Evolutionary conservation across 2,329 filamentous ascomycete species (phyloP), one percentile per base, ranked within the genome.

Genomic region (Trichoderma sp.): DNA sequence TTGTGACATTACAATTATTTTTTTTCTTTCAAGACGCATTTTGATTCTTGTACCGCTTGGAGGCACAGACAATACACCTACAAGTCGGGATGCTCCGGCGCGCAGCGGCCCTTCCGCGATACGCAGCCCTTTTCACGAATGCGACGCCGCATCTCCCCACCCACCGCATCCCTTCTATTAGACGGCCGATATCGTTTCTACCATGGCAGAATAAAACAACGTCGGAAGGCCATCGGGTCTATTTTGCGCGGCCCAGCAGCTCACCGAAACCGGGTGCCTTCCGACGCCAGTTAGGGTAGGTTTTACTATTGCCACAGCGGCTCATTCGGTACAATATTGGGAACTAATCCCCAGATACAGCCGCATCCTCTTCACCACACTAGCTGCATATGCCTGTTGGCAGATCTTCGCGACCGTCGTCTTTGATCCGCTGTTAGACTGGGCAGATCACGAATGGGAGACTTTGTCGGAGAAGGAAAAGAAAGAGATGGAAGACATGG

Each of bases 371-470:
- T 75, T 81, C 37, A 76, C 79, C 6, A 75, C 75, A 5, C 66
- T 79, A 14, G 72, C 79, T 13, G 71, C 77, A 49, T 78, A 81
- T 54, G 70, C 79, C 2, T 82, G 81, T 71, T 85, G 78, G 72
- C 75, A 81, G 43, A 74, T 84, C 39, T 86, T 85, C 74, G 76
- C 76, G 30, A 78, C 76, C 11, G 73, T 83, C n/a, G 81, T 87
- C 18, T 75, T 86, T 26, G 81, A 81, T 65, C 82, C 83, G 1
- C 70, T 87, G 2, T 76, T 80, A 54, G 78, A 79, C 63, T 81
- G 78, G 75, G 74, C 81, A 16, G 81, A 84, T 37, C 78, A 80
- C 21, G 77, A 83, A 71, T 80, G 81, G 70, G 79, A 81, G 5
- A 76, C 79, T 16, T 72, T 83, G 60, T 80, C 80, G 1, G 79